A percentile compares a stretch with the other conserved stretches of the same genome.
These are phyloP conservation scores for Mycogone perniciosa DNA, from an alignment of 2,329 filamentous ascomycete genomes.

Conservation along the genomic window DNA sequence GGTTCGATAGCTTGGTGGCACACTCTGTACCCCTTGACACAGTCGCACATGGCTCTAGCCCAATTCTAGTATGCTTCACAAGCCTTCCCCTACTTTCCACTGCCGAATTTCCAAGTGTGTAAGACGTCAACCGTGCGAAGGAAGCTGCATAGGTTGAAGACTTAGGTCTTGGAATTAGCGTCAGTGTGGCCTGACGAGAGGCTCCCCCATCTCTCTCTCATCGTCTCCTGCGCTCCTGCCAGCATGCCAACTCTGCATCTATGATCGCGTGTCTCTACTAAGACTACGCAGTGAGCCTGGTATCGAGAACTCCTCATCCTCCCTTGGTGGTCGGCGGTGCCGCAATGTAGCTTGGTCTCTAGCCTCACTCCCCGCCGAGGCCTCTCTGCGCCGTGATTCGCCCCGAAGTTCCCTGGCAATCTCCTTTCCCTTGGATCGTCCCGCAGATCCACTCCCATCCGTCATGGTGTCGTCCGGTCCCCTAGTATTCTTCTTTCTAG, in stretches of 20 bases:
- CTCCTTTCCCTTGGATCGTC: constrained; percentile 49
- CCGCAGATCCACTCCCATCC: constrained; percentile 41
- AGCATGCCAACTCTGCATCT: neutral
- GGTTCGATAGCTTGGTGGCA: constrained; percentile 68
- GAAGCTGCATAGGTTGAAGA: too few species aligned
- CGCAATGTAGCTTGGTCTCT: constrained; percentile 33
- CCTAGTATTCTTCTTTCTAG: constrained; percentile 73
- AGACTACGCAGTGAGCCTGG: constrained; percentile 41
- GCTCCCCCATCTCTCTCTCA: neutral
- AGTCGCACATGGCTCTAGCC: constrained; percentile 32
- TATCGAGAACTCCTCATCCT: constrained; percentile 38
- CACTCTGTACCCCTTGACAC: constrained; percentile 65
- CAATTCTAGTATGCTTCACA: constrained; percentile 21
- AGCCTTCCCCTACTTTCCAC: neutral
- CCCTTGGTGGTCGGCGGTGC: constrained; percentile 31
- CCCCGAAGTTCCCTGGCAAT: constrained; percentile 44
- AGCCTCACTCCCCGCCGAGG: constrained; percentile 38
- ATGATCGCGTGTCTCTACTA: constrained; percentile 23
- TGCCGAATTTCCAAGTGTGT: neutral
- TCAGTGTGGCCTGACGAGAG: too few species aligned
- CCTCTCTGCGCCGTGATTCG: constrained; percentile 40
- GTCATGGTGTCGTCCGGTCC: constrained; percentile 57
- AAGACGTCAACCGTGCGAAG: neutral
- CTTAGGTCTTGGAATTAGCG: too few species aligned
- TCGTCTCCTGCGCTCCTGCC: neutral